These are phyloP conservation scores for Boechera retrofracta DNA, from an alignment of 345 rosid species.

Conservation along the genomic window DNA sequence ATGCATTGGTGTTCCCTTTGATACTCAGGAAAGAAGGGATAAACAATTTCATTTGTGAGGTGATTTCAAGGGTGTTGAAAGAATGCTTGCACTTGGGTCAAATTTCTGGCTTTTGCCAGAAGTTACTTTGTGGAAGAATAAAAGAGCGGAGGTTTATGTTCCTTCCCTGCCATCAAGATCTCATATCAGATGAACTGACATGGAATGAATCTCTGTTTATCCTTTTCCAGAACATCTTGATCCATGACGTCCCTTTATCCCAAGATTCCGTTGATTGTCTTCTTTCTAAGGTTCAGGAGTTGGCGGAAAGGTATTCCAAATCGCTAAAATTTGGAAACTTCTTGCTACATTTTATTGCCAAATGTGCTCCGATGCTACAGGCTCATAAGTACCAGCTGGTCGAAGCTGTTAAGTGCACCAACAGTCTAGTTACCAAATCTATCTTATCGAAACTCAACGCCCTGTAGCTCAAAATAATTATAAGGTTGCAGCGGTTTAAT, in stretches of 20 bases:
- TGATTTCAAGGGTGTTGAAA: slow-evolving; percentile 60
- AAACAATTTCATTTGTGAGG: slow-evolving; percentile 62
- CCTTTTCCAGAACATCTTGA: slow-evolving; percentile 65
- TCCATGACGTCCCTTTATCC: slow-evolving; percentile 58
- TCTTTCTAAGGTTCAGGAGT: slow-evolving; percentile 45
- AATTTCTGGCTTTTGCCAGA: slow-evolving; percentile 71
- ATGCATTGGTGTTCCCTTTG: slow-evolving; percentile 62
- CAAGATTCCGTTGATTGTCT: slow-evolving; percentile 68
- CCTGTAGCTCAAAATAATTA: slow-evolving; percentile 30
- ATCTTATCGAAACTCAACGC: slow-evolving; percentile 60
- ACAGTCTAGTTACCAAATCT: slow-evolving; percentile 72
- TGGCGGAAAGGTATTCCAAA: slow-evolving; percentile 54
- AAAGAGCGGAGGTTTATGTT: slow-evolving; percentile 51
- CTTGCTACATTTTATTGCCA: slow-evolving; percentile 60
- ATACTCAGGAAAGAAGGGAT: slow-evolving; percentile 62
- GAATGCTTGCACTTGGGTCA: slow-evolving; percentile 83
- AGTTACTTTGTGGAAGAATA: slow-evolving; percentile 61
- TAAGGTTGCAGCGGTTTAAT: too few relatives aligned
- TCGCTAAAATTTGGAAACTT: slow-evolving; percentile 79
- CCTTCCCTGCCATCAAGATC: slow-evolving; percentile 64
- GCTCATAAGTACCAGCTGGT: slow-evolving; percentile 57
- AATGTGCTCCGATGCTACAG: slow-evolving; percentile 53
- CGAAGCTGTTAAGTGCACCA: slow-evolving; percentile 62
- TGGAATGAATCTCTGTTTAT: slow-evolving; percentile 73
- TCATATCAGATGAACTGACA: slow-evolving; percentile 58